Base-by-base conservation (phyloP, 225 moss, liverwort and hornwort genomes). In the Straminergon stramineum region DNA sequence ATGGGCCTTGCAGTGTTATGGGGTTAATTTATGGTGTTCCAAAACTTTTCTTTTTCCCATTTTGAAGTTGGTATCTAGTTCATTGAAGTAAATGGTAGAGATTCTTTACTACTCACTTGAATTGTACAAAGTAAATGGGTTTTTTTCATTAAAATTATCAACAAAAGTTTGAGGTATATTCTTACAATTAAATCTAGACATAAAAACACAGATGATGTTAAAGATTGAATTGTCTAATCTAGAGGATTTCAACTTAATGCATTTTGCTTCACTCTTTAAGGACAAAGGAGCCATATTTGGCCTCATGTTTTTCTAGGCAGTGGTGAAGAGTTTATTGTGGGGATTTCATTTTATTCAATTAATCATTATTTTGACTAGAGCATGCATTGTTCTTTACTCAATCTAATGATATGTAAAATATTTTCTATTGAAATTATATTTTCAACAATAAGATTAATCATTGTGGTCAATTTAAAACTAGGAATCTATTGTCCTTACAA, bases 221-320 rank as follows among this genome's bases (percentile, higher is more conserved):
- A 26, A 60, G 39, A 43, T 75, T 19, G 39, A 67, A 41, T 60
- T 83, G 68, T 58, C 11, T 27, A 1, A 20, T 58, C 1, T 9
- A 10, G n/a, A 90, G 31, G 20, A 82, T 65, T 75, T 74, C 57
- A 48, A n/a, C 2, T 75, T 20, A 19, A 19, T 11, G 31, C 75
- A 48, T 48, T 48, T 31, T 31, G 4, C 11, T 75, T 10, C 48
- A 48, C 1, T 3, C 1, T 24, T 39, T 14, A 39, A 14, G 14
- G 39, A 24, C 1, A 14, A 4, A 24, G 0, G 7, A 14, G 11
- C 7, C 7, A 24, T 24, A 39, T 4, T 69, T 1, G 2, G 3
- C 10, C 3, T 73, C 27, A 43, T 43, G 1, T 41, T 8, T 16
- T 39, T 39, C 17, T 28, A 27, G 30, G 18, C 2, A 48, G 0